Evolutionary conservation across 1,139 yeast genomes (phyloP).

Genomic region (Pichia cactophila): DNA sequence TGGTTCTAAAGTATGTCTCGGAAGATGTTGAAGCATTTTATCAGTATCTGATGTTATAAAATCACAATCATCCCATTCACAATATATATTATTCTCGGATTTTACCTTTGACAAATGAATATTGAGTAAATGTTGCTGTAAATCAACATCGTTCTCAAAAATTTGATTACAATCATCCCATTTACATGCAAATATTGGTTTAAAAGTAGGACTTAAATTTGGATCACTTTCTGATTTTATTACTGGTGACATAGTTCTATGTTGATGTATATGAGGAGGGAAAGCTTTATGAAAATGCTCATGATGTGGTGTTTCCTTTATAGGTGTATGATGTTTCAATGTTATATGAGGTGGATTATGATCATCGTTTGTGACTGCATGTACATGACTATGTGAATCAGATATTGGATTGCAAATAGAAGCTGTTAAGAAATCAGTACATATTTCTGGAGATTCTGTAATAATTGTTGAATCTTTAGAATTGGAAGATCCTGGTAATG

Average conservation of each 20-base stretch:
- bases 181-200: conserved; percentile 19
- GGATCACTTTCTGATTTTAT: not conserved
- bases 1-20: conserved; percentile 24
- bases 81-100: conserved; percentile 30
- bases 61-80: conserved; percentile 72
- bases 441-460: not conserved
- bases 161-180: conserved; percentile 26
- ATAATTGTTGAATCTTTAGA: not conserved
- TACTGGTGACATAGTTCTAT: not conserved
- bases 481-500: not conserved
- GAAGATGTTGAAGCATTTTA: conserved; percentile 53
- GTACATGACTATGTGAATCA: not conserved
- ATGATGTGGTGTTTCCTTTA: not conserved
- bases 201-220: not conserved
- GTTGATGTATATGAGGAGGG: not conserved
- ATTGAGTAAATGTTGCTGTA: conserved; percentile 50
- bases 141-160: conserved; percentile 9
- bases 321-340: not conserved
- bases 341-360: not conserved
- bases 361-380: not conserved
- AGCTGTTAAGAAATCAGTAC: conserved; percentile 11
- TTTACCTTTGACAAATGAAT: conserved; percentile 39
- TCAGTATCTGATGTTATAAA: conserved; percentile 46
- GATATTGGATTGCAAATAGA: conserved; percentile 6
- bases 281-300: not conserved